These are phyloP conservation scores for Serendipita indica DNA, from an alignment of 768 basidiomycete genomes.

Conservation along the genomic window DNA sequence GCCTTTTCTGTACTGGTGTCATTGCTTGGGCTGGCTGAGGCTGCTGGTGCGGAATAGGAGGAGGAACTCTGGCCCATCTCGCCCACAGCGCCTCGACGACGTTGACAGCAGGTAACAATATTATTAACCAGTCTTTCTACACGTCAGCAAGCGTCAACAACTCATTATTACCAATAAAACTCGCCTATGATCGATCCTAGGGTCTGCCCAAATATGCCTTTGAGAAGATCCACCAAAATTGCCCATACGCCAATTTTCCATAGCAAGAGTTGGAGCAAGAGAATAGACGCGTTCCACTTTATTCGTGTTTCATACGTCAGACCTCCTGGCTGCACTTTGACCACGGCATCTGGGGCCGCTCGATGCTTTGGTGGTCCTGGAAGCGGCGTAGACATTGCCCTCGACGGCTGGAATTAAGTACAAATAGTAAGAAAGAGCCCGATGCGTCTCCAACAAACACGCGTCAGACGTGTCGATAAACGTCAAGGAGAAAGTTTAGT, in stretches of 20 bases:
- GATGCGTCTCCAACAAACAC: not conserved
- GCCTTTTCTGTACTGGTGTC: not conserved
- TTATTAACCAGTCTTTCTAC: not conserved
- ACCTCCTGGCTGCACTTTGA: not conserved
- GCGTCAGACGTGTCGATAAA: too few species aligned
- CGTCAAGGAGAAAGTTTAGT: too few species aligned
- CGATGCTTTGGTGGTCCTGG: slow-evolving; percentile 5
- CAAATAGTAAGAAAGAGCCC: not conserved
- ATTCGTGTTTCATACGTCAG: not conserved
- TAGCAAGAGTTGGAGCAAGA: not conserved
- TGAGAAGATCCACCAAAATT: not conserved
- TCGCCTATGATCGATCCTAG: not conserved
- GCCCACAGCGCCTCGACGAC: slow-evolving; percentile 1
- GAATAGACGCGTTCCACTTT: not conserved
- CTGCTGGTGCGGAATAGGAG: not conserved
- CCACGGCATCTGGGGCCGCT: not conserved
- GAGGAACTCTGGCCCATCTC: not conserved
- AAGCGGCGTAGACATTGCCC: not conserved
- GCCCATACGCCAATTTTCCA: not conserved
- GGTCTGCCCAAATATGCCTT: not conserved
- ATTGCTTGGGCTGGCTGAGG: not conserved
- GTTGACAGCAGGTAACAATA: not conserved
- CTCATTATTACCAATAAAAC: not conserved
- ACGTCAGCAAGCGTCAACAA: too few species aligned
- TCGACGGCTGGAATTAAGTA: not conserved